Evolutionary conservation across 768 basidiomycete species (phyloP).

Genomic region (Termitomyces sp.): DNA sequence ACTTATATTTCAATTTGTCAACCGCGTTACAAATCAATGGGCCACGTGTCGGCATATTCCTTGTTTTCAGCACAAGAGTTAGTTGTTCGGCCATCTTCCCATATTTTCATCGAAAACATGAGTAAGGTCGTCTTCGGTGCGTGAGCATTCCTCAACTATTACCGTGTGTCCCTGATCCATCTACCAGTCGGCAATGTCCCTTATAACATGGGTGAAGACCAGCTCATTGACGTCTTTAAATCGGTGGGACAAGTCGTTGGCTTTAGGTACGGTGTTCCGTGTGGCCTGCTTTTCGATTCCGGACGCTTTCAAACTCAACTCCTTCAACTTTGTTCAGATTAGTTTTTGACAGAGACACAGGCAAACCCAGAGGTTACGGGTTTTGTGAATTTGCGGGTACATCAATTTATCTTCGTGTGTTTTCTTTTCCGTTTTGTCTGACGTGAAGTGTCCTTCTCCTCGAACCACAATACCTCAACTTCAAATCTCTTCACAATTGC

Average conservation of each 20-base stretch:
- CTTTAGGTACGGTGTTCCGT: slow-evolving; percentile 54
- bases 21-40: background rate
- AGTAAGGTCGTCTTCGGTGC: slow-evolving; percentile 73
- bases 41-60: too few species aligned
- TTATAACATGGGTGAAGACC: slow-evolving; percentile 87
- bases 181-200: slow-evolving; percentile 79
- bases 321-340: slow-evolving; percentile 40
- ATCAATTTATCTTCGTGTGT: slow-evolving; percentile 30
- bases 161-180: background rate
- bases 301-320: slow-evolving; percentile 8
- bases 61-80: background rate
- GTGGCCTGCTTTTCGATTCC: background rate
- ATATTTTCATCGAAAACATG: slow-evolving; percentile 27
- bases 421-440: slow-evolving; percentile 23
- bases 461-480: slow-evolving; percentile 5
- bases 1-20: too few species aligned
- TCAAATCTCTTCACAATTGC: background rate
- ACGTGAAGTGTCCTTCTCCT: slow-evolving; percentile 26
- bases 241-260: slow-evolving; percentile 84
- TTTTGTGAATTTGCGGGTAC: slow-evolving; percentile 91
- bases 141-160: slow-evolving; percentile 12
- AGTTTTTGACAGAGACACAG: slow-evolving; percentile 89
- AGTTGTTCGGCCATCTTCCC: background rate
- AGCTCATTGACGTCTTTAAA: slow-evolving; percentile 84
- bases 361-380: slow-evolving; percentile 90